These are phyloP conservation scores for Suillus hirtellus DNA, from an alignment of 768 basidiomycete species.

Conservation along the genomic window DNA sequence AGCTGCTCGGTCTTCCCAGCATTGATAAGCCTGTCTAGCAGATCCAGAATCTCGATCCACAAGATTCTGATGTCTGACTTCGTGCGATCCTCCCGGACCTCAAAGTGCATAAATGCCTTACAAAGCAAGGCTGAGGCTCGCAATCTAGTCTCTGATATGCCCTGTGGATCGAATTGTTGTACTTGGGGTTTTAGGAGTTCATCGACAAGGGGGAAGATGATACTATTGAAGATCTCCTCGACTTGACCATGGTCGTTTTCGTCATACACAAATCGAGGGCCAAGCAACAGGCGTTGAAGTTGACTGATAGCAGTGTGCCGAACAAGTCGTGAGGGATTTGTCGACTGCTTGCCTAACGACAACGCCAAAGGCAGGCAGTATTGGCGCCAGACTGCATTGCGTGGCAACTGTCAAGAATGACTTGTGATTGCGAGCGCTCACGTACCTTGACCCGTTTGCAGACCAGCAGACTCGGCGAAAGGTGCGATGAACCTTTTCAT, in stretches of 20 bases:
- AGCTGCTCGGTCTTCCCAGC: constrained; percentile 83
- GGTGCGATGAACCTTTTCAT: constrained; percentile 65
- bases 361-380: constrained; percentile 74
- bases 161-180: constrained; percentile 74
- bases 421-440: constrained; percentile 4
- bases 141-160: constrained; percentile 89
- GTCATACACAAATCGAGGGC: constrained; percentile 66
- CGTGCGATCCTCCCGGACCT: constrained; percentile 64
- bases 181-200: constrained; percentile 87
- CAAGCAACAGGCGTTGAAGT: constrained; percentile 82
- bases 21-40: constrained; percentile 87
- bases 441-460: constrained; percentile 36
- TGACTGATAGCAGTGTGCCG: constrained; percentile 78
- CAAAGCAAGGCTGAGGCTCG: constrained; percentile 88
- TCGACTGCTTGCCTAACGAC: constrained; percentile 77
- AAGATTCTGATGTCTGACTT: constrained; percentile 67
- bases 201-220: constrained; percentile 90
- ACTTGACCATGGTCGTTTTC: constrained; percentile 62
- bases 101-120: constrained; percentile 94
- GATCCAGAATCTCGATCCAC: constrained; percentile 89
- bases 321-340: constrained; percentile 81
- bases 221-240: constrained; percentile 83
- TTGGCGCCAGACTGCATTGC: constrained; percentile 70
- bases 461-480: constrained; percentile 52
- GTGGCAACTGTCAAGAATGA: constrained; percentile 11